Conservation (phyloP, 1,284 basidiomycete species). For the Schizopora paradoxa region DNA sequence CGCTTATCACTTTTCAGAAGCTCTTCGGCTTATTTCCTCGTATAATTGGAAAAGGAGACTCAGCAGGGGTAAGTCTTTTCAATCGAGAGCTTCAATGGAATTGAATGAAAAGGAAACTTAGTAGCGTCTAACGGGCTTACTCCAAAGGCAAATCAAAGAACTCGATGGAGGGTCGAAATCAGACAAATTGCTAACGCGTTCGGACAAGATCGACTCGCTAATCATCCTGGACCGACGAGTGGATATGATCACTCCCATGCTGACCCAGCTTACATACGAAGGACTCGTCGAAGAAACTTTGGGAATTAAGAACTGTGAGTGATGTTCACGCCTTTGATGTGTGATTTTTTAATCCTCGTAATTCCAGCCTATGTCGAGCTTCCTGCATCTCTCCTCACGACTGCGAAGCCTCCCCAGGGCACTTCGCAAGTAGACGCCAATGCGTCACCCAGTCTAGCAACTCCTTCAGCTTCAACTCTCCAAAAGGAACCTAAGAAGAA, state of each 20-base stretch:
- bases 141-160: conserved; percentile 56
- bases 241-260: conserved; percentile 94
- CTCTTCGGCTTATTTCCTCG: conserved; percentile 89
- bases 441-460: conserved; percentile 33
- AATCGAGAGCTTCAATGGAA: conserved; percentile 12
- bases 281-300: conserved; percentile 95
- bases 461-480: conserved; percentile 41
- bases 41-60: conserved; percentile 90
- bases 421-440: conserved; percentile 29
- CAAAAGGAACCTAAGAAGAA: conserved; percentile 82
- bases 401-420: conserved; percentile 27
- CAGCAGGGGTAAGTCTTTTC: conserved; percentile 65
- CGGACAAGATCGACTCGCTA: conserved; percentile 76
- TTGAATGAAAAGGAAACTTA: conserved; percentile 4
- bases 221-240: conserved; percentile 87
- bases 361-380: conserved; percentile 87
- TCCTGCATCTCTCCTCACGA: conserved; percentile 72
- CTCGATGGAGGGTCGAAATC: conserved; percentile 31
- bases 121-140: conserved; percentile 72
- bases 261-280: conserved; percentile 96
- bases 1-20: conserved; percentile 80
- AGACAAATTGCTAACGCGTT: conserved; percentile 37
- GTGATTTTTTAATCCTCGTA: no score
- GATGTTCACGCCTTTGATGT: conserved; percentile 4
- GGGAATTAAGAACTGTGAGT: conserved; percentile 83